A percentile compares a stretch with the other conserved stretches of the same genome.
These are phyloP conservation scores for Colletotrichum euphorbiae DNA, from an alignment of 2,329 filamentous ascomycete genomes.

Conservation along the genomic window DNA sequence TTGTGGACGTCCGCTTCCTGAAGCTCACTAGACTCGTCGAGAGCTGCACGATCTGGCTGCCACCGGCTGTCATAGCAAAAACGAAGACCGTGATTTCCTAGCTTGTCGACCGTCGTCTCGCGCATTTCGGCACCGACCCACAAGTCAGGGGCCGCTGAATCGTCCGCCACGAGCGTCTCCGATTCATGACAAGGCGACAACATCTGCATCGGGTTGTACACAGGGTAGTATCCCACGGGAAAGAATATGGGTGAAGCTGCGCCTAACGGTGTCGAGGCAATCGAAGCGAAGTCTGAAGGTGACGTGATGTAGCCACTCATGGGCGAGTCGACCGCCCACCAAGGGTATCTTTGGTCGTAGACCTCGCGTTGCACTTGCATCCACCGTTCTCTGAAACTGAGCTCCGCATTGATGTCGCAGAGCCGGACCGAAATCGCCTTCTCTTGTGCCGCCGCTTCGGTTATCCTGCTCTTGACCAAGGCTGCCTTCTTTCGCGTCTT, in stretches of 20 bases:
- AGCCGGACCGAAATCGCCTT: conserved; percentile 57
- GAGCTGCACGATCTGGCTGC: too few relatives aligned
- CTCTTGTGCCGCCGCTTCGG: conserved; percentile 60
- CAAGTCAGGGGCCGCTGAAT: neutral
- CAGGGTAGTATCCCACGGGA: conserved; percentile 41
- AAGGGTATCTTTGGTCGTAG: conserved; percentile 8
- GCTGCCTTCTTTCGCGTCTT: conserved; percentile 55
- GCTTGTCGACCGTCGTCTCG: neutral
- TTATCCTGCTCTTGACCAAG: conserved; percentile 56
- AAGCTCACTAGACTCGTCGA: neutral
- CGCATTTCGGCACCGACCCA: neutral
- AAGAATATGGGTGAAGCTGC: conserved; percentile 48
- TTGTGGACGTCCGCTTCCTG: neutral
- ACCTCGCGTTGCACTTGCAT: conserved; percentile 47
- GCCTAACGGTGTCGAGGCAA: conserved; percentile 44
- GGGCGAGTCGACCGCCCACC: conserved; percentile 24
- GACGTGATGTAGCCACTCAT: conserved; percentile 3
- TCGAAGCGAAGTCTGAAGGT: conserved; percentile 16
- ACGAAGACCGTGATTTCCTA: conserved; percentile 26
- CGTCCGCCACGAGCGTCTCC: neutral
- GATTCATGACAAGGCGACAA: neutral
- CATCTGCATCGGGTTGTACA: conserved; percentile 8
- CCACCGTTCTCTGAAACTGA: conserved; percentile 57
- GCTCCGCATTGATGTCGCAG: conserved; percentile 62
- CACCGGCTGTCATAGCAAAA: conserved; percentile 11